phyloP scores from a whole-genome alignment of 352 stramenopile species.

The Globisporangium acanthophoron region DNA sequence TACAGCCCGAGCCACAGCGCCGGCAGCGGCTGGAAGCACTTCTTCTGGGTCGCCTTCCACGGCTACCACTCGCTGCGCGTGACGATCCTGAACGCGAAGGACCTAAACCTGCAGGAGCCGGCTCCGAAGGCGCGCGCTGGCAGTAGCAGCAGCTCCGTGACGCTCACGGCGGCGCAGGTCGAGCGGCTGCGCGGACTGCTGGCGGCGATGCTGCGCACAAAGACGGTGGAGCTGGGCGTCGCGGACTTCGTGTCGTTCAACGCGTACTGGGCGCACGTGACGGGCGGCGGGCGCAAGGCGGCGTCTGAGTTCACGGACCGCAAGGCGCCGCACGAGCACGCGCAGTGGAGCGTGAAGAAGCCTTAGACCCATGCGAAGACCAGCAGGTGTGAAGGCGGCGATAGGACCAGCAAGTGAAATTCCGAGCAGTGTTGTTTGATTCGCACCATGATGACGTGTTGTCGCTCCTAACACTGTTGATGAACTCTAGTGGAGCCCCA shows the following conservation, averaged over 20 bases:
- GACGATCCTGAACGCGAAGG: slow-evolving; percentile 53
- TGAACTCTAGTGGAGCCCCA: slow-evolving; percentile 54
- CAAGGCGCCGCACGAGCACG: slow-evolving; percentile 83
- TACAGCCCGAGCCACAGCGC: slow-evolving; percentile 73
- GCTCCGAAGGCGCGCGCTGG: slow-evolving; percentile 19
- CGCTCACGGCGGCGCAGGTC: slow-evolving; percentile 44
- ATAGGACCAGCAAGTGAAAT: neutral
- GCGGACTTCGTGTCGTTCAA: slow-evolving; percentile 81
- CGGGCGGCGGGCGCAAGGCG: slow-evolving; percentile 51
- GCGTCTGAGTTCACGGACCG: slow-evolving; percentile 75
- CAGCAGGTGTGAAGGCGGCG: neutral
- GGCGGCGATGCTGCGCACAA: slow-evolving; percentile 75
- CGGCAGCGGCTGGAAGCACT: slow-evolving; percentile 44
- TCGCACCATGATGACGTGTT: too few relatives aligned
- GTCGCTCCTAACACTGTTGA: too few relatives aligned
- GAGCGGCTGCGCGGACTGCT: slow-evolving; percentile 60
- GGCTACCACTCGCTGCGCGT: slow-evolving; percentile 63
- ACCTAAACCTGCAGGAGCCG: slow-evolving; percentile 49
- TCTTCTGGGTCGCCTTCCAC: slow-evolving; percentile 65
- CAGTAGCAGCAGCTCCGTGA: slow-evolving; percentile 19
- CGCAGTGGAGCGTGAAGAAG: slow-evolving; percentile 55
- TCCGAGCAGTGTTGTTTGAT: too few relatives aligned
- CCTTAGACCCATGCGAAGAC: neutral
- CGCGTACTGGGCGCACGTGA: slow-evolving; percentile 79
- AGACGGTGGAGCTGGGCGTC: slow-evolving; percentile 58